Evolutionary conservation across 768 basidiomycete species (phyloP).

Genomic region (Suillus americanus): DNA sequence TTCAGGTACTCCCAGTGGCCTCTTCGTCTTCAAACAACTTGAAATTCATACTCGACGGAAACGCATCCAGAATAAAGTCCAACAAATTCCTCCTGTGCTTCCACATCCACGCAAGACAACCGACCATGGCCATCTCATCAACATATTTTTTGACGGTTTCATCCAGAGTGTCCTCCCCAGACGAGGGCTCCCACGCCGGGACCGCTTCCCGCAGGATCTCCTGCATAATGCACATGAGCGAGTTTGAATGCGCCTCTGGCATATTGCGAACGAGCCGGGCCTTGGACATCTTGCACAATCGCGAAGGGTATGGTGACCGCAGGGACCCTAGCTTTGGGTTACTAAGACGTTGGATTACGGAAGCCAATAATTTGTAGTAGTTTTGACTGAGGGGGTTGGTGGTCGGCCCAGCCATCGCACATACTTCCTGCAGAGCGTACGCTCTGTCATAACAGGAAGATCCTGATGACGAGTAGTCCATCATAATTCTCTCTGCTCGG

Average conservation of each 20-base stretch:
- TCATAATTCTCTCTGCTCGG: conserved; percentile 3
- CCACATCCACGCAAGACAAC: conserved; percentile 9
- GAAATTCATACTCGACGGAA: background rate
- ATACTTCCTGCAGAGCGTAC: background rate
- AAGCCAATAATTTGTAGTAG: background rate
- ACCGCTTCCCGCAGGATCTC: no score
- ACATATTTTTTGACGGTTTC: background rate
- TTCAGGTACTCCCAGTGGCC: background rate
- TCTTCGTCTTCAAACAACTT: background rate
- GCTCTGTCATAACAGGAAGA: background rate
- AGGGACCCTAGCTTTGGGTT: background rate
- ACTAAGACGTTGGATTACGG: background rate
- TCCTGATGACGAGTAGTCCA: conserved; percentile 19
- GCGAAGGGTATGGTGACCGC: background rate
- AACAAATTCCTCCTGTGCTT: conserved; percentile 8
- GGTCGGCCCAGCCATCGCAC: background rate
- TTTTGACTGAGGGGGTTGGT: background rate
- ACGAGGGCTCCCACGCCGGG: no score
- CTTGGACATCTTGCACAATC: background rate
- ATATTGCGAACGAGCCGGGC: conserved; percentile 4
- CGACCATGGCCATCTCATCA: conserved; percentile 8
- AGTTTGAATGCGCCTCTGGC: conserved; percentile 1
- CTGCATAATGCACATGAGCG: no score
- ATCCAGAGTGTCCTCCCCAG: background rate
- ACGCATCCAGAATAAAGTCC: background rate